Base-by-base conservation (phyloP, 2,329 filamentous ascomycete species). In the Fusarium tricinctum region DNA sequence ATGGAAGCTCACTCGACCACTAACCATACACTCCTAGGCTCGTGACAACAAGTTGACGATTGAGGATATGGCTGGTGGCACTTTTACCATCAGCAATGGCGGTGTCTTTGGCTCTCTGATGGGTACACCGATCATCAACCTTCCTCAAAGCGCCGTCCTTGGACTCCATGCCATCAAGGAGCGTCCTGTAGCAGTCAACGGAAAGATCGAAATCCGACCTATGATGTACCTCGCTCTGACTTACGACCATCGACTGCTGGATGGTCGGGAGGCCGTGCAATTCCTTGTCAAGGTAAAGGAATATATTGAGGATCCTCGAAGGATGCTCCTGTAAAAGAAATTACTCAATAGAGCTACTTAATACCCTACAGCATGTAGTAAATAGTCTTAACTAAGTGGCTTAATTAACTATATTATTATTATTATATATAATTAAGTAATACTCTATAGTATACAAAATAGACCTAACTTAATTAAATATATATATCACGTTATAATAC, bases 221-320 rank as follows among this genome's bases (percentile, higher is more conserved):
- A 98, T 99, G 94, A 99, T 99, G 96, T 98, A 97, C 81, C 88
- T 99, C 69, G 96, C 96, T 42, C 86, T 99, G 63, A 99, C 96
- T 15, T 99, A 99, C 78, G 96, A 99, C 79, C 96, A 99, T 83
- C 92, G 96, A 78, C 88, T 99, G 49, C 86, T 99, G 23, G 96
- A 98, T 79, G 96, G 96, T 50, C 89, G 95, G 78, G 95, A 98
- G 83, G 96, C 95, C 46, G 94, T 97, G 40, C 96, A 95, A 66
- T 98, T 98, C 86, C 85, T 98, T 73, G 91, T 98, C 65, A 97
- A 97, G 88, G 85, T 99, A 76, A 98, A 98, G 89, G 93, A 97
- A 80, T 97, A 92, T 78, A 97, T 98, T 73, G 95, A 98, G 84
- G 96, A 98, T 77, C 95, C 95, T 39, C 86, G 93, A 71, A 91